Base-by-base conservation (phyloP, 371 early-diverging fungal species). In the Umbelopsis sp. region DNA sequence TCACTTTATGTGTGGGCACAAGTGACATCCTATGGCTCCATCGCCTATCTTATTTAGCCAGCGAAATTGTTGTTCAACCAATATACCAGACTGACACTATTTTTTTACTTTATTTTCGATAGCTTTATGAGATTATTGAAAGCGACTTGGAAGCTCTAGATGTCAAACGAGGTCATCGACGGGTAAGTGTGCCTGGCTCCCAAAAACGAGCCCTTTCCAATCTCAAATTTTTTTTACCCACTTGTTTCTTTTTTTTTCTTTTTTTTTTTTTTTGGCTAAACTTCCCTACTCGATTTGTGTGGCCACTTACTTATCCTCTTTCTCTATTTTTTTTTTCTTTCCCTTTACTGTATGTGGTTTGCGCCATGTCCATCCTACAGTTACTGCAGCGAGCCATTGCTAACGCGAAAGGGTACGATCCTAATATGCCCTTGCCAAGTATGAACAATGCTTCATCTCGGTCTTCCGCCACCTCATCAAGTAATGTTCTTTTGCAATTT, bases 121-220 rank as follows among this genome's bases (percentile, higher is more conserved):
- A 84, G 84, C 67, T 84, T 16, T 53, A 78, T 48, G 85, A 84
- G 65, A 78, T 82, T 1, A 82, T 82, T 14, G 85, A 84, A 74
- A n/a, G 66, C 18, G 85, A 84, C 68, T 65, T 84, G 24, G 72
- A 76, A 50, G 81, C 81, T n/a, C 79, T 84, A 78, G 71, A 74
- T 69, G 80, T 82, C 4, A 84, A 82, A 71, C 64, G 85, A 64
- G 85, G 85, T 10, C 85, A 84, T 76, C 76, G 85, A 45, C 76
- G 85, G 69, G 82, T 84, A 78, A 66, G 75, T 70, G 71, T 37
- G 20, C 57, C 38, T 37, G 48, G n/a, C 22, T 37, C 3, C 38
- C 45, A 1, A 24, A 29, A 25, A 16, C 16, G 48, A 25, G 29
- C 10, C 10, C 50, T 41, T 24, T 41, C 12, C 41, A 12, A n/a